A percentile compares a stretch with the other conserved stretches of the same genome.
Evolutionary conservation across 2,329 filamentous ascomycete species (phyloP).

Genomic region (Lasiodiplodia hormozganensis): DNA sequence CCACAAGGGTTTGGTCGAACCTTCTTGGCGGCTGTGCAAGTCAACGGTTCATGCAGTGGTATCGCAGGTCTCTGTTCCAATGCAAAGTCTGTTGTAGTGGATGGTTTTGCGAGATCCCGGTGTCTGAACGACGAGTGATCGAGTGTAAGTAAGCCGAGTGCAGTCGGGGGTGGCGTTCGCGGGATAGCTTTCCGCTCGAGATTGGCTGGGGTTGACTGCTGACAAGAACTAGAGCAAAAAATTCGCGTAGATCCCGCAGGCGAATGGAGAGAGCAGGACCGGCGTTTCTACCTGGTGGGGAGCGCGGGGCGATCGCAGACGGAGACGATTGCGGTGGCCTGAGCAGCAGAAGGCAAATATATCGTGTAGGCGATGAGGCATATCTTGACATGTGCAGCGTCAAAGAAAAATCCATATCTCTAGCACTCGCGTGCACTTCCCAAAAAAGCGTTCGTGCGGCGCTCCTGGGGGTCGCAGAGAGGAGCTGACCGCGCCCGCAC

Average conservation of each 20-base stretch:
- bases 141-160: conserved; percentile 2
- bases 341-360: neutral
- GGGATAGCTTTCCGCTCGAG: conserved; percentile 5
- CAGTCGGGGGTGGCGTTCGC: conserved; percentile 2
- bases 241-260: conserved; percentile 14
- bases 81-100: neutral
- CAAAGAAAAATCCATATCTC: conserved; percentile 17
- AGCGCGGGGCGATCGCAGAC: neutral
- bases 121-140: neutral
- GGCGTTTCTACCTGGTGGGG: neutral
- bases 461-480: neutral
- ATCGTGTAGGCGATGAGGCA: neutral
- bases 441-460: neutral
- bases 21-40: conserved; percentile 27
- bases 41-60: conserved; percentile 13
- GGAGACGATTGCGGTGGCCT: neutral
- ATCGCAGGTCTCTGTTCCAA: neutral
- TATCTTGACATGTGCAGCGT: neutral
- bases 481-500: conserved; percentile 9
- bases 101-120: neutral
- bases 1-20: conserved; percentile 39
- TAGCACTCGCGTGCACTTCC: conserved; percentile 18
- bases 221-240: conserved; percentile 19
- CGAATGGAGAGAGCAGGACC: neutral
- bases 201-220: conserved; percentile 15